Evolutionary conservation across 352 stramenopile species (phyloP).

Genomic region (Pythium apleroticum): DNA sequence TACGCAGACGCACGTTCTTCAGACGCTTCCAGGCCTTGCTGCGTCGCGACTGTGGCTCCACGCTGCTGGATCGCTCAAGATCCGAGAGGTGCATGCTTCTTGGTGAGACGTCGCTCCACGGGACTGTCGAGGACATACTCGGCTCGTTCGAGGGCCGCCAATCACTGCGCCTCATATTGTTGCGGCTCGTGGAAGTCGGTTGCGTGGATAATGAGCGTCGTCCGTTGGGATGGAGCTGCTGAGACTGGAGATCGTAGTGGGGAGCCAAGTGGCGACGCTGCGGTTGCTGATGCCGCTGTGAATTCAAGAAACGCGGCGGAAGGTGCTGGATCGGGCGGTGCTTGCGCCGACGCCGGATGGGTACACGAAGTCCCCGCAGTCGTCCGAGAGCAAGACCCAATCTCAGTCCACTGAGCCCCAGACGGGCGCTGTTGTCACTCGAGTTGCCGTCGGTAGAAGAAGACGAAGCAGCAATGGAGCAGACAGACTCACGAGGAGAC

Average conservation of each 20-base stretch:
- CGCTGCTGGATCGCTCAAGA: neutral
- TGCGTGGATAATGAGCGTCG: neutral
- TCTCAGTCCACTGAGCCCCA: neutral
- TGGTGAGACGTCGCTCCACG: neutral
- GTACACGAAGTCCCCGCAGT: conserved; percentile 6
- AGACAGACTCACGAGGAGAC: conserved; percentile 8
- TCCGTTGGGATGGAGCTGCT: neutral
- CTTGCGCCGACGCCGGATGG: conserved; percentile 6
- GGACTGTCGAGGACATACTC: neutral
- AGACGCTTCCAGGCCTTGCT: conserved; percentile 11
- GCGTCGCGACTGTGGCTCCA: neutral
- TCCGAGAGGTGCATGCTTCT: neutral
- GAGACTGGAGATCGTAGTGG: neutral
- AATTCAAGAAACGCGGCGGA: neutral
- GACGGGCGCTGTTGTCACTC: neutral
- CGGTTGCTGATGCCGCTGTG: neutral
- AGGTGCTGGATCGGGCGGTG: conserved; percentile 1
- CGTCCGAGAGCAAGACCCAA: neutral
- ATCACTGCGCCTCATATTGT: neutral
- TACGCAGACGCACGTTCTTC: neutral
- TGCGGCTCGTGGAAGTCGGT: neutral
- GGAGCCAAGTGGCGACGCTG: neutral
- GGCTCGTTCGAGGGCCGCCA: neutral
- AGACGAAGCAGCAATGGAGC: neutral
- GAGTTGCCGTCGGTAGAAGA: conserved; percentile 12